Evolutionary conservation across 495 filamentous ascomycete species (phyloP), one percentile per base, ranked within the genome.

Genomic region (Hypoxylon crocopeplum): DNA sequence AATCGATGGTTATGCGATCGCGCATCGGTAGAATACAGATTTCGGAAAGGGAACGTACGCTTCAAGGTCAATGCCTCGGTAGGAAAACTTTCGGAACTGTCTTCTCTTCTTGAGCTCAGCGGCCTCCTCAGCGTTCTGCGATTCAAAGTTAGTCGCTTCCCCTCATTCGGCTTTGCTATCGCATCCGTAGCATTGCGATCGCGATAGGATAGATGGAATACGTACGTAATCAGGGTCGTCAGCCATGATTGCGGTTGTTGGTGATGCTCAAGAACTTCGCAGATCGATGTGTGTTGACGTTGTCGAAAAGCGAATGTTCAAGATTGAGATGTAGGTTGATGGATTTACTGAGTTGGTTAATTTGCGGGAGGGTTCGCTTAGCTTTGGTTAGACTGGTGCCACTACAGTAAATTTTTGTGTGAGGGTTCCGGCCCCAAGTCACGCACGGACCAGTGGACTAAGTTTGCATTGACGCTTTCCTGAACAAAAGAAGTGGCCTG

Each of bases 31-130:
- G 27, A 20, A 20, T 7, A 12, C 13, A 39, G 12, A 20, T 45
- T 2, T 45, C 17, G 48, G 36, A 58, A 59, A 59, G 58, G 59
- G 48, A 60, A 79, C 89, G 69, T 90, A 97, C 93, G 95, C 89
- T 78, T 98, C 94, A 78, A 98, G 93, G 77, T 98, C 94, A 79
- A 98, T 89, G 67, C 94, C 94, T 75, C 94, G 92, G 88, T 97
- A 98, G 67, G 93, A 94, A 79, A 98, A 98, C 87, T 98, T 98
- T 83, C 93, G 90, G 90, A 98, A 98, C 72, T 91, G 83, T 92
- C 93, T 96, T 82, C 86, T 94, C 86, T 91, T 96, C 91, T 98
- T 97, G 81, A 97, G 84, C 87, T 97, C 93, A 73, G 92, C 92
- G 81, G 92, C 92, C 85, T 92, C 90, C 83, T 93, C 92, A 80